Base-by-base conservation (phyloP, 768 basidiomycete genomes). In the Amanita polypyramis region DNA sequence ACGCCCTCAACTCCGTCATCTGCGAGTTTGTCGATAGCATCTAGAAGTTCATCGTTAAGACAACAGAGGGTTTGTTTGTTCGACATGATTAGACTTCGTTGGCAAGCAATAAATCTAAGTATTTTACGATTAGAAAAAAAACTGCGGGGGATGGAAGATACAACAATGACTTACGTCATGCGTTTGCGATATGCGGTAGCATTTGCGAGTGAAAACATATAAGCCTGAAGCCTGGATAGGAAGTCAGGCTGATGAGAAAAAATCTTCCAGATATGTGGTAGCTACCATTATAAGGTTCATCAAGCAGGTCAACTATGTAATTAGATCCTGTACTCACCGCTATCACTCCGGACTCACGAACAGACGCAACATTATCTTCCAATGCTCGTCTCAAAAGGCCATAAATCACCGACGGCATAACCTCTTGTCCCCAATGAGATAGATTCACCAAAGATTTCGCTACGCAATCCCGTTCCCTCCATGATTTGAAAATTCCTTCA, bases 401-500 rank as follows among this genome's bases (percentile, higher is more conserved):
- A 37, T 73, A 60, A n/a, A 88, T 60, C 12, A 69, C 59, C n/a
- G 67, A 65, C 29, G 72, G 66, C 20, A 69, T 64, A 14, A 72
- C 65, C 17, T 64, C 59, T 12, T 67, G 70, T 11, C 74, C 62
- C 50, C 60, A 56, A 50, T 65, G 46, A 21, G 66, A 58, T 53
- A 90, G 71, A 17, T 65, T 70, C 10, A 70, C 68, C 15, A 93
- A 62, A 30, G 72, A 68, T 49, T 71, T 69, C 36, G 80, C 75
- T 45, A 87, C 65, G n/a, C 65, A 67, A 59, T 93, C 87, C 35
- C 92, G 69, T 51, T 91, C 82, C 50, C 87, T 72, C 93, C 94
- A 97, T 10, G 76, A 76, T 40, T 69, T 73, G 49, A 85, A 70
- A 52, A 66, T 64, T 1, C 70, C 72, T 40, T 74, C 73, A 37